Base-by-base conservation (phyloP, 2,329 filamentous ascomycete genomes). In the Colletotrichum plurivorum region DNA sequence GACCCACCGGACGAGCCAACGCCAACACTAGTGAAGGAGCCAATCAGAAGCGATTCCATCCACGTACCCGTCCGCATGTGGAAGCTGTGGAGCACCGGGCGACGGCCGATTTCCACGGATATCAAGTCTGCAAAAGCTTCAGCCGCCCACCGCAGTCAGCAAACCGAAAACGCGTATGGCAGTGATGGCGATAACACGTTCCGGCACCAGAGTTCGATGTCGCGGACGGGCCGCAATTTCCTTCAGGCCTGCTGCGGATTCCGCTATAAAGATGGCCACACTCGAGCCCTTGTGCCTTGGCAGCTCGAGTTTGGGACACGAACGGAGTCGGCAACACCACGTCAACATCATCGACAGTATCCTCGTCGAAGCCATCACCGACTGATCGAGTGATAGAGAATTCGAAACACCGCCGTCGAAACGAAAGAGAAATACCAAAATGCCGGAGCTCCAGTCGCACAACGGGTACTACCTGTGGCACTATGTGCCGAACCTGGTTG, bases 401-500 rank as follows among this genome's bases (percentile, higher is more conserved):
- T 4, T 22, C 2, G 18, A 16, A 15, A 25, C 27, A 61, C 27
- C n/a, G 27, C n/a, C 39, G 43, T n/a, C 41, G 15, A n/a, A 15
- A 5, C 41, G 41, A 15, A 43, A 43, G 4, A n/a, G 1, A 5
- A 43, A 43, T 41, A 16, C 20, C 56, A 62, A 18, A 16, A 80
- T 80, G 78, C 72, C 76, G 6, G 61, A 75, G 52, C 71, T 81
- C 20, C 70, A 78, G 51, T 75, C 79, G 7, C 76, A 77, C 64
- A 71, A 71, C 6, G 74, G 71, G 18, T 79, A 78, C 59, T 82
- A 79, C 67, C 75, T 82, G 10, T 80, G 78, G 78, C 67, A 75
- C 52, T 80, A 80, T 54, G 55, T 75, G 7, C 84, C 86, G 0
- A 84, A 81, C 2, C 58, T 86, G 4, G 77, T 80, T 0, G 83